Evolutionary conservation across 176 grass and related monocot genomes (phyloP).

Genomic region (Echinochloa phyllopogon): DNA sequence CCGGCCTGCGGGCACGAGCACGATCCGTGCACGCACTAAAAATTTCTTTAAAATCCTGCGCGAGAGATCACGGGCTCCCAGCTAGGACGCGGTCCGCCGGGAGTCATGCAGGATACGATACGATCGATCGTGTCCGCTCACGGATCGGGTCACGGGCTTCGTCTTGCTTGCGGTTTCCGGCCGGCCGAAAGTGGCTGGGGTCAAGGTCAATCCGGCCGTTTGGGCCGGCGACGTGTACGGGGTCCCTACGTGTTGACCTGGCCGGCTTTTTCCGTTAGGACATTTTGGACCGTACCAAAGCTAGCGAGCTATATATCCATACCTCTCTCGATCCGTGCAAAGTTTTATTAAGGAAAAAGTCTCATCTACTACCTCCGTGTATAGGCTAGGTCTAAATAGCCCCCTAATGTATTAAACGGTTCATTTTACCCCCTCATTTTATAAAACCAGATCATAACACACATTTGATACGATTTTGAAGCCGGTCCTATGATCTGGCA

Average conservation of each 20-base stretch:
- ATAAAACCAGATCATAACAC: too few relatives aligned
- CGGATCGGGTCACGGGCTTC: background rate
- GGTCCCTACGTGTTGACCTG: conserved; percentile 27
- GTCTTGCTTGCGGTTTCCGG: background rate
- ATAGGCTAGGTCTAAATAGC: too few relatives aligned
- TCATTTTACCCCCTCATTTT: too few relatives aligned
- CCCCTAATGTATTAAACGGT: too few relatives aligned
- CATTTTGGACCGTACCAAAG: background rate
- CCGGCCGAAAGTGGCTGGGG: background rate
- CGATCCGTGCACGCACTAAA: background rate
- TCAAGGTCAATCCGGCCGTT: conserved; percentile 12
- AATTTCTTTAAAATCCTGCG: background rate
- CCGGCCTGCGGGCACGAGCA: background rate
- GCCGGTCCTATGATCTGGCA: too few relatives aligned
- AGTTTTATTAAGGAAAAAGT: background rate
- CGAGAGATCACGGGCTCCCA: background rate
- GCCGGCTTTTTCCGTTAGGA: background rate
- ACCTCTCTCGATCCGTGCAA: background rate
- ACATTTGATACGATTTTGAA: too few relatives aligned
- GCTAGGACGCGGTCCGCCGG: background rate
- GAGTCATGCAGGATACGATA: background rate
- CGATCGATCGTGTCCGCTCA: background rate
- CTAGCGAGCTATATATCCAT: background rate
- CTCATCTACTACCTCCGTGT: too few relatives aligned
- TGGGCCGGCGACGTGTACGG: background rate